A percentile compares a stretch with the other conserved stretches of the same genome.
Evolutionary conservation across 2,329 filamentous ascomycete genomes (phyloP).

Genomic region (Sordariomycetes sp.): DNA sequence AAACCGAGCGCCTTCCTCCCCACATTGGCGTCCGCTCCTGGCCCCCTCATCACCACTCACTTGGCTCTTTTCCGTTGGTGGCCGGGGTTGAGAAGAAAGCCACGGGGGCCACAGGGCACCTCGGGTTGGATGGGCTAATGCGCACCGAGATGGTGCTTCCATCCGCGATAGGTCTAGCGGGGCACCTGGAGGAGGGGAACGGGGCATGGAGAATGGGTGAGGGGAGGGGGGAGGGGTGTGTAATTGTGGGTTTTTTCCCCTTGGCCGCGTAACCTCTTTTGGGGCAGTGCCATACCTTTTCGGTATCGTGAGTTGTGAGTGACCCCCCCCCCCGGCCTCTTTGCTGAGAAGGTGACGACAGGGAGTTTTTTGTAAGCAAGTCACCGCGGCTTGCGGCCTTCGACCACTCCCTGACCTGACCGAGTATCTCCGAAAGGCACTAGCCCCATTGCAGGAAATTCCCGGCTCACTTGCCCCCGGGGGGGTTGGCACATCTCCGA

Average conservation of each 20-base stretch:
- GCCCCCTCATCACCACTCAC: not conserved
- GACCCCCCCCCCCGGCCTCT: no score
- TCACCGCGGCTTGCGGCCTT: not conserved
- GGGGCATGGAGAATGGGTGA: not conserved
- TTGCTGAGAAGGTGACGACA: no score
- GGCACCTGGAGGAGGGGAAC: not conserved
- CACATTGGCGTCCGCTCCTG: not conserved
- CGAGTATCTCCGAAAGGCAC: not conserved
- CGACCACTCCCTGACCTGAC: not conserved
- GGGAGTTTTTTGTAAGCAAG: not conserved
- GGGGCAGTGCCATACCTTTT: no score
- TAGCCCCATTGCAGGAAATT: not conserved
- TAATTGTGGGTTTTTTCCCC: no score
- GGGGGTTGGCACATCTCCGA: not conserved
- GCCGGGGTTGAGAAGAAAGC: not conserved
- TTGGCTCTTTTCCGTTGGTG: not conserved
- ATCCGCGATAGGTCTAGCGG: not conserved
- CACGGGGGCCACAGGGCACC: not conserved
- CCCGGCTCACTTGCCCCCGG: not conserved
- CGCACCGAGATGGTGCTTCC: not conserved
- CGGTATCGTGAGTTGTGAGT: not conserved
- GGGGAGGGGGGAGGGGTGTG: not conserved
- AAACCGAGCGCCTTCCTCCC: not conserved
- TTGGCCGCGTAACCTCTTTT: not conserved
- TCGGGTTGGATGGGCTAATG: not conserved